phyloP scores from a whole-genome alignment of 176 grass and related monocot genomes.

The Carex myosuroides region DNA sequence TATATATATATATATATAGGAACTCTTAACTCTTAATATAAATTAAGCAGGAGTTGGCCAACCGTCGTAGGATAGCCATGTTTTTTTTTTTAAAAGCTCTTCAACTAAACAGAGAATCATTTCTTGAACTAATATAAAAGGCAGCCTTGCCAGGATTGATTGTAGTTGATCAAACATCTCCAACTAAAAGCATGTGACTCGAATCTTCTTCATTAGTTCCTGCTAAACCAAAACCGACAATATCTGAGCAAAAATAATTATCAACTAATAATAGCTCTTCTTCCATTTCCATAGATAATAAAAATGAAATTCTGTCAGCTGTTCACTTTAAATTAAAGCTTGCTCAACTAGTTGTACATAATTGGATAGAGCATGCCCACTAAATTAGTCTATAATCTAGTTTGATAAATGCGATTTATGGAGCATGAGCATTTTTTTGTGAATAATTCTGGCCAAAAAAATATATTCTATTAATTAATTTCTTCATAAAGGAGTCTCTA shows the following conservation, averaged over 20 bases:
- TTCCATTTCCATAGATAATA: conserved; percentile 10
- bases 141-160: conserved; percentile 9
- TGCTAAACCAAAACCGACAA: conserved; percentile 37
- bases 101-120: conserved; percentile 7
- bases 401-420: too few species aligned
- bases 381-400: too few species aligned
- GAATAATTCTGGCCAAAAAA: neutral
- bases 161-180: conserved; percentile 14
- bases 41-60: neutral
- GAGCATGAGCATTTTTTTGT: neutral
- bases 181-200: conserved; percentile 54
- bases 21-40: too few species aligned
- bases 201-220: conserved; percentile 63
- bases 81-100: neutral
- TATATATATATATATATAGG: neutral
- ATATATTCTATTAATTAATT: too few species aligned
- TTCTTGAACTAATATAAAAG: neutral
- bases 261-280: conserved; percentile 22
- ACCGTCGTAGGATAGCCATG: neutral
- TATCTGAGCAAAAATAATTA: conserved; percentile 17
- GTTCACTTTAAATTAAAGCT: conserved; percentile 1
- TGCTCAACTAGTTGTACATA: neutral
- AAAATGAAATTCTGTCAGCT: conserved; percentile 9
- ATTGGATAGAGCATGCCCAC: neutral
- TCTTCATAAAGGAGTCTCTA: too few species aligned